Conservation (phyloP, 257 asterid species). For the Coffea canephora region DNA sequence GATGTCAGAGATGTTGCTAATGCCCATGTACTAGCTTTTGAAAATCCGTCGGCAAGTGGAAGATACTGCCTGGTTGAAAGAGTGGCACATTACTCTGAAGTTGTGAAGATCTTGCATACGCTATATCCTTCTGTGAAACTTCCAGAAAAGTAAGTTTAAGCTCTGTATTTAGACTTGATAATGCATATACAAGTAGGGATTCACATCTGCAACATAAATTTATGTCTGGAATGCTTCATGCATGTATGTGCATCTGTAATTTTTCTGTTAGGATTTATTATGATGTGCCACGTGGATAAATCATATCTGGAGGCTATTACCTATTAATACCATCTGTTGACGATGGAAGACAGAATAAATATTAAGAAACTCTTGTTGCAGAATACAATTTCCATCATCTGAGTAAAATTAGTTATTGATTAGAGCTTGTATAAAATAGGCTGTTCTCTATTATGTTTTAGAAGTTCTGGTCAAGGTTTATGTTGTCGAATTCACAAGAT, state of each 20-base stretch:
- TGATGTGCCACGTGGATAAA: background rate
- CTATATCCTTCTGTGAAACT: slow-evolving; percentile 52
- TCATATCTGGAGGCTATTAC: background rate
- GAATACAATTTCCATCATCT: background rate
- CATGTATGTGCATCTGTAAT: background rate
- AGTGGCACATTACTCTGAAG: slow-evolving; percentile 49
- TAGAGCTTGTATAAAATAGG: no score
- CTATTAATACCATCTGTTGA: background rate
- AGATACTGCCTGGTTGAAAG: slow-evolving; percentile 62
- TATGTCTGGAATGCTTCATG: background rate
- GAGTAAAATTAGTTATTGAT: background rate
- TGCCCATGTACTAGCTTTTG: slow-evolving; percentile 69
- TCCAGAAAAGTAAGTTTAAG: slow-evolving; percentile 57
- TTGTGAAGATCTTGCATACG: slow-evolving; percentile 41
- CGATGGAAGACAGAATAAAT: background rate
- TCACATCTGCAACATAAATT: background rate
- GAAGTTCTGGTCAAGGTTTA: background rate
- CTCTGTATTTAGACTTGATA: background rate
- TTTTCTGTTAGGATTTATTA: background rate
- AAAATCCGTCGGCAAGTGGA: slow-evolving; percentile 65
- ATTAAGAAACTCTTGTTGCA: background rate
- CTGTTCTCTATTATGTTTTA: background rate
- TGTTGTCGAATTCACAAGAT: background rate
- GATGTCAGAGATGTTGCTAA: slow-evolving; percentile 72
- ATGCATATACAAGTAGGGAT: background rate